Percentiles rank a stretch among this genome's conserved stretches.
Evolutionary conservation across 1,284 basidiomycete species (phyloP).

Genomic region (Athelia sp.): DNA sequence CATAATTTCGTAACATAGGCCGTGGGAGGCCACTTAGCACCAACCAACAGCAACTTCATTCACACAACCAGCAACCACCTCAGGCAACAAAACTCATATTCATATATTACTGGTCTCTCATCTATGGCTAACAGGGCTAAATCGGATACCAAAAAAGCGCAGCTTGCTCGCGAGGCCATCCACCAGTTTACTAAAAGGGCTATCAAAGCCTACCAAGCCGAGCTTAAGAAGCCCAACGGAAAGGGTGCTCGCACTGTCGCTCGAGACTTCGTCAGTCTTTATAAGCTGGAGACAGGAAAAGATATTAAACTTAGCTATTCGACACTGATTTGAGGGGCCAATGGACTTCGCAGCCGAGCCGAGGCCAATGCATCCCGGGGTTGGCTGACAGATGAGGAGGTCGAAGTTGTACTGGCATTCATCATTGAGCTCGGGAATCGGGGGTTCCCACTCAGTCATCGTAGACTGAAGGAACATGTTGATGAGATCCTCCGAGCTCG

Average conservation of each 20-base stretch:
- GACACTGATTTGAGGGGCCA: slow-evolving; percentile 10
- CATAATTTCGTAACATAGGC: too few relatives aligned
- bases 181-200: slow-evolving; percentile 8
- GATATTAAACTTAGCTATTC: slow-evolving; percentile 12
- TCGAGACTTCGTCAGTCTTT: slow-evolving; percentile 8
- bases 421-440: slow-evolving; percentile 18
- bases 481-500: slow-evolving; percentile 19
- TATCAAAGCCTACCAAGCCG: slow-evolving; percentile 9
- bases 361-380: slow-evolving; percentile 17
- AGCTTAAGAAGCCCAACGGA: slow-evolving; percentile 4
- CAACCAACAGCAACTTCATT: too few relatives aligned
- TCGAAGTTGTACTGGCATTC: slow-evolving; percentile 21
- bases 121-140: neutral
- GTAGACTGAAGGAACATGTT: slow-evolving; percentile 23
- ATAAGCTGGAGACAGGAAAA: slow-evolving; percentile 11
- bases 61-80: too few relatives aligned
- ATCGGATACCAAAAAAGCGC: slow-evolving; percentile 5
- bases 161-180: neutral
- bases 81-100: too few relatives aligned
- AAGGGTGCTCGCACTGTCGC: slow-evolving; percentile 11
- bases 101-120: too few relatives aligned
- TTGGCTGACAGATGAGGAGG: slow-evolving; percentile 22
- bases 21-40: too few relatives aligned
- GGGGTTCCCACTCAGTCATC: slow-evolving; percentile 28
- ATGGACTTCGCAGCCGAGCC: slow-evolving; percentile 8